A percentile compares a stretch with the other conserved stretches of the same genome.
Evolutionary conservation across 2,329 filamentous ascomycete genomes (phyloP).

Genomic region (Orbilia ellipsospora): DNA sequence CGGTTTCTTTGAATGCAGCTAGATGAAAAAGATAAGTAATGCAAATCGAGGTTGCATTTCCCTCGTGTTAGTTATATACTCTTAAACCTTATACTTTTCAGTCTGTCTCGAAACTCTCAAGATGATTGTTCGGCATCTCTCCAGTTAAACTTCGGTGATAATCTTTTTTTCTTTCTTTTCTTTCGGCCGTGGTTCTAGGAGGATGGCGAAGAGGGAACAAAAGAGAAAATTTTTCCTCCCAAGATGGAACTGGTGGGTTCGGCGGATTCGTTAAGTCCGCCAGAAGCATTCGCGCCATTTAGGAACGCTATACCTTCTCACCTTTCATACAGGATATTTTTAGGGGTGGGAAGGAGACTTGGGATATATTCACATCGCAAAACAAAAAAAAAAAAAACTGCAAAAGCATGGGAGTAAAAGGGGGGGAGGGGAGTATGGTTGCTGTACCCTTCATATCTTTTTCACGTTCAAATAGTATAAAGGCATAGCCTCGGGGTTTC

Average conservation of each 20-base stretch:
- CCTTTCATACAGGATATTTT: conserved; percentile 49
- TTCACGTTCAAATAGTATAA: conserved; percentile 95
- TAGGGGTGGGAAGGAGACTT: conserved; percentile 31
- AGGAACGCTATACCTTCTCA: conserved; percentile 56
- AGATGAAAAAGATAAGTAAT: conserved; percentile 64
- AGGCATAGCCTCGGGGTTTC: conserved; percentile 89
- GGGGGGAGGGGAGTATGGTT: conserved; percentile 63
- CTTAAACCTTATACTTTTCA: conserved; percentile 45
- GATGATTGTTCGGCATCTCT: conserved; percentile 38
- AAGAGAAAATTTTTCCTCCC: conserved; percentile 38
- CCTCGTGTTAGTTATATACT: conserved; percentile 71
- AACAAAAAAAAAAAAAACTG: conserved; percentile 56
- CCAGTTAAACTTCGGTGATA: conserved; percentile 16
- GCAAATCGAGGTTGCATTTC: conserved; percentile 69
- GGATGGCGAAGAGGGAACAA: conserved; percentile 13
- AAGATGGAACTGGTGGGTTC: conserved; percentile 50
- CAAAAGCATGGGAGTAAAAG: conserved; percentile 59
- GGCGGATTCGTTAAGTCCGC: conserved; percentile 40
- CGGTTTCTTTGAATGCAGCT: conserved; percentile 90
- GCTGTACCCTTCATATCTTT: conserved; percentile 98
- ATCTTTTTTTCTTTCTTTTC: background rate
- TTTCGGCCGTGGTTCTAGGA: conserved; percentile 24
- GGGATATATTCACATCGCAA: conserved; percentile 55
- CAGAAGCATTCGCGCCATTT: conserved; percentile 55
- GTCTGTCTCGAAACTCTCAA: conserved; percentile 14